These are phyloP conservation scores for Phytophthora boehmeriae DNA, from an alignment of 352 stramenopile genomes.

Conservation along the genomic window DNA sequence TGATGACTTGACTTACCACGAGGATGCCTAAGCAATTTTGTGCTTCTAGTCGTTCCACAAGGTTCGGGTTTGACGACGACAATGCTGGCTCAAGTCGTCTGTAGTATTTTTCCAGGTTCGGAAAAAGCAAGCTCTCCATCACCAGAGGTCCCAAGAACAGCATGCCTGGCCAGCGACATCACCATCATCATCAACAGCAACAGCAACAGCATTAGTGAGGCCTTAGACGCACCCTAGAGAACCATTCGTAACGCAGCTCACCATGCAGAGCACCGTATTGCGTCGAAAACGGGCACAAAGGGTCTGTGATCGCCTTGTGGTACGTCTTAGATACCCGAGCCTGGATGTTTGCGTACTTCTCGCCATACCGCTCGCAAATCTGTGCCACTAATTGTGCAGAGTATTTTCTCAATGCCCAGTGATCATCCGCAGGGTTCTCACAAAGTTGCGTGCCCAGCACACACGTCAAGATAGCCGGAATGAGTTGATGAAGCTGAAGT, in stretches of 20 bases:
- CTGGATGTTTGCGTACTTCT: conserved; percentile 93
- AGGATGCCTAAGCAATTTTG: conserved; percentile 89
- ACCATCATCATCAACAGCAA: background rate
- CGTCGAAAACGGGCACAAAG: conserved; percentile 80
- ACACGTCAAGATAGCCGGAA: conserved; percentile 93
- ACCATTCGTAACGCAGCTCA: conserved; percentile 10
- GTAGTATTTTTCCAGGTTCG: conserved; percentile 89
- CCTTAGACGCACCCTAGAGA: background rate
- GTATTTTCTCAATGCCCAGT: conserved; percentile 92
- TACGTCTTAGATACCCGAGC: conserved; percentile 92
- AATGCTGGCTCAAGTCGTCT: conserved; percentile 81
- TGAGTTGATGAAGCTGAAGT: conserved; percentile 91
- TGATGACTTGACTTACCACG: conserved; percentile 54
- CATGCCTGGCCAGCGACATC: conserved; percentile 56
- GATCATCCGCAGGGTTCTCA: conserved; percentile 83
- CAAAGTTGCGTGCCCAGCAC: conserved; percentile 92
- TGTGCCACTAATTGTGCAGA: conserved; percentile 79
- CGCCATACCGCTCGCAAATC: conserved; percentile 85
- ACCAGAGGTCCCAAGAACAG: conserved; percentile 92
- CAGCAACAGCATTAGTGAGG: no score
- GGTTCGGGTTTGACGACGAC: conserved; percentile 71
- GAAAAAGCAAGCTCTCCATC: conserved; percentile 93
- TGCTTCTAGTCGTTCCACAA: conserved; percentile 83
- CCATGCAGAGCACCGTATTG: conserved; percentile 94
- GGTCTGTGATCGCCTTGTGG: conserved; percentile 85